Evolutionary conservation across 1,284 basidiomycete species (phyloP).

Genomic region (Melampsora larici-populina): DNA sequence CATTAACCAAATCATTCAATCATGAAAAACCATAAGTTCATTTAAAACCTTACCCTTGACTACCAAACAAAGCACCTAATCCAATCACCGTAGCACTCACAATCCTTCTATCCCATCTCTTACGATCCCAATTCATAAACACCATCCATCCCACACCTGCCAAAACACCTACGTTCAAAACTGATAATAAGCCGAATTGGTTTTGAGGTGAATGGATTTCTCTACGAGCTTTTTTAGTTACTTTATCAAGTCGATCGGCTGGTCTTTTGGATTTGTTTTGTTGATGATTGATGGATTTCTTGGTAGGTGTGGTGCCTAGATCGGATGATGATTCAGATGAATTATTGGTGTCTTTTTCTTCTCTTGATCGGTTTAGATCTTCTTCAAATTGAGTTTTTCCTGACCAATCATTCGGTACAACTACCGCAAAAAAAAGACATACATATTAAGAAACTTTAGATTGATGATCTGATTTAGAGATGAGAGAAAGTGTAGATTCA

Average conservation of each 20-base stretch:
- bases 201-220: background rate
- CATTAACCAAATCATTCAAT: background rate
- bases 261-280: background rate
- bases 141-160: background rate
- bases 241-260: background rate
- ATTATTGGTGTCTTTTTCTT: background rate
- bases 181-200: background rate
- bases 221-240: conserved; percentile 7
- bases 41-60: conserved; percentile 64
- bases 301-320: background rate
- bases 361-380: background rate
- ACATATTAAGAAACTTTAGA: too few species aligned
- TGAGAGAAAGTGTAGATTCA: background rate
- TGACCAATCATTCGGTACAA: background rate
- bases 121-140: conserved; percentile 62
- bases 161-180: conserved; percentile 11
- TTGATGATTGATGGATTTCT: background rate
- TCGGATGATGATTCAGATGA: background rate
- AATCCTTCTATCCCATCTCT: conserved; percentile 67
- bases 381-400: conserved; percentile 8
- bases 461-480: background rate
- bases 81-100: conserved; percentile 66
- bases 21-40: background rate
- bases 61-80: conserved; percentile 64
- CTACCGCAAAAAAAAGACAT: background rate